Base-by-base conservation (phyloP, 371 early-diverging fungal genomes). In the Sporodiniella umbellata region DNA sequence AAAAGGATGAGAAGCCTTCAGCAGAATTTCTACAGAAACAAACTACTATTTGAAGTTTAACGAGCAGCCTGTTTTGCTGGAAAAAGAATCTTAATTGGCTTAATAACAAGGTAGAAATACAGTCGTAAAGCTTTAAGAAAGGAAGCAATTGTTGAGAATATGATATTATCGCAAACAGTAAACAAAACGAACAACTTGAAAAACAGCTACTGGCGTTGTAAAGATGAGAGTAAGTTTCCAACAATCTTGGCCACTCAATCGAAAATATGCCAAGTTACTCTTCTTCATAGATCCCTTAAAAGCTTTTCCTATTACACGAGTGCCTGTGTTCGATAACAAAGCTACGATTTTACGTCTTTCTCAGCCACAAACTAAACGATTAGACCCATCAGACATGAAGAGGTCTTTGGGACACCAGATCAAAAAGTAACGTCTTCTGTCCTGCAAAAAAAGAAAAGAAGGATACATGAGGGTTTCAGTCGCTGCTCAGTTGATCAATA, bases 151-250 rank as follows among this genome's bases (percentile, higher is more conserved):
- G 45, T 47, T 54, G 48, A 4, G 23, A 54, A 54, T 43, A 53
- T 48, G 55, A 54, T 43, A 54, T 48, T 18, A 45, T 45, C 47
- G 55, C n/a, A 25, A 54, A 54, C 55, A 54, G 48, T 11, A 42
- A 54, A 35, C 43, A 48, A 33, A 38, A 54, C 37, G 47, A 42
- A 35, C 44, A 54, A 10, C 42, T 54, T 2, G 43, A 35, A 43
- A 4, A 33, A 25, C 35, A 37, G 53, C 45, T 25, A 48, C 44
- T 48, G 11, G 47, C 40, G 31, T 31, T 47, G 55, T 48, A 48
- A 55, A 55, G 42, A 40, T 43, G 22, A 44, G 48, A 54, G n/a
- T 42, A 23, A n/a, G 33, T 48, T 17, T 47, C 19, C 43, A 33
- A 14, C 12, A 33, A 14, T 11, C 35, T 11, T 11, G n/a, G n/a